Evolutionary conservation across 2,329 filamentous ascomycete genomes (phyloP), one percentile per base, ranked within the genome.

Genomic region (Zymoseptoria ardabiliae): DNA sequence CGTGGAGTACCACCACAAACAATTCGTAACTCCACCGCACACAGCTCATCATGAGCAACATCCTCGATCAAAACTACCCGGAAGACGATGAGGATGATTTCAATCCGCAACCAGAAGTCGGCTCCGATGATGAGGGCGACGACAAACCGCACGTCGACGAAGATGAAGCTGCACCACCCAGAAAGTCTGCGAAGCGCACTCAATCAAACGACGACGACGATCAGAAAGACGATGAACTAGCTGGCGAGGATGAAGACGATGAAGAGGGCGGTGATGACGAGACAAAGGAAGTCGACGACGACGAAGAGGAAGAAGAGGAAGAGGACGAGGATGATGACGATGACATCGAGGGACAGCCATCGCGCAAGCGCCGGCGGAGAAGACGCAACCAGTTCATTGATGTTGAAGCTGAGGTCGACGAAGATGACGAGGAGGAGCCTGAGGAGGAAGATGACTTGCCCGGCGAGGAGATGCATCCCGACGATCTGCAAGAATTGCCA

Each of bases 321-420:
- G 71, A 70, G 53, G 69, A 66, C 35, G 66, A 67, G 13, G 78
- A 76, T 45, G 61, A 64, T 19, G 69, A 66, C 9, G 64, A 64
- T 28, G 61, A 65, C 23, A 50, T 61, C 25, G 58, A 86, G 82
- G 82, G 81, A 59, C 85, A 90, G 70, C 89, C 90, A 58, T 84
- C 88, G 68, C 84, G 88, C 68, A 97, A 97, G 76, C 89, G 92
- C 59, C 77, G 81, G 71, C 87, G 86, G 73, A 85, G 85, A 73
- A 83, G 83, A 65, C 85, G 90, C 64, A 90, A 90, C 68, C 87
- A 88, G 70, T 97, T 97, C 84, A 86, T 99, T 77, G 94, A 99
- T 85, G 90, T 93, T 70, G 94, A 99, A 81, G 94, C 94, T 73
- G 94, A 97, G 77, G 94, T 99, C 67, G 94, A 97, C 71, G 94